Evolutionary conservation across 768 basidiomycete genomes (phyloP), one percentile per base, ranked within the genome.

Genomic region (Asterophora parasitica): DNA sequence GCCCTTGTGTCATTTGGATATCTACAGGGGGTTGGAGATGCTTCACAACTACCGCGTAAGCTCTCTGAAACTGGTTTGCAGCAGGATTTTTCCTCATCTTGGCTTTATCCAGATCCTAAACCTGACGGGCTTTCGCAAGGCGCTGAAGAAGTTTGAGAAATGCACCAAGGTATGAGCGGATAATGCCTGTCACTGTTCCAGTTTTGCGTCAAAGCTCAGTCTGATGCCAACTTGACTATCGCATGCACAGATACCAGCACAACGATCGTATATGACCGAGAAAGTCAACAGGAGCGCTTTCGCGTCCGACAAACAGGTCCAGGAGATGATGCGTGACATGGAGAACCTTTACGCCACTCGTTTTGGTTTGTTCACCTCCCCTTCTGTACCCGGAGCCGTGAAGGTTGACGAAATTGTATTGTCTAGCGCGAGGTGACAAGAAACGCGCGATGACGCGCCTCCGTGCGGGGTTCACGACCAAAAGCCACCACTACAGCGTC

Each of bases 1-100:
- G 23, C 23, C 6, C 23, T 23, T 23, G 23, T 23, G 23, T 23
- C 23, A 6, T 23, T 23, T 23, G 23, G 23, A 23, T 7, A n/a
- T 19, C 20, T 17, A 34, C 23, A 88, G 91, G 13, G 85, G 79
- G 8, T 69, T 96, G 16, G 92, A 95, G 61, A 68, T 85, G 43
- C 71, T 99, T 51, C 88, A 92, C 56, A 91, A 91, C 60, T 99
- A 95, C 64, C 77, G 92, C 27, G 92, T 92, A 60, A 12, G 79
- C 61, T 2, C 34, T 7, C 3, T 12, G 23, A 23, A 23, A 3
- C 6, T 6, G 35, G 13, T n/a, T 20, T 42, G 1, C 12, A 4
- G 15, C 11, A 8, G 39, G 1, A 5, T 4, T n/a, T 37, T 23
- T 16, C 10, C 10, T 15, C 17, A 7, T 2, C 9, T 17, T 5